phyloP scores from a whole-genome alignment of 805 yeast genomes.

The Zygosaccharomyces bisporus region DNA sequence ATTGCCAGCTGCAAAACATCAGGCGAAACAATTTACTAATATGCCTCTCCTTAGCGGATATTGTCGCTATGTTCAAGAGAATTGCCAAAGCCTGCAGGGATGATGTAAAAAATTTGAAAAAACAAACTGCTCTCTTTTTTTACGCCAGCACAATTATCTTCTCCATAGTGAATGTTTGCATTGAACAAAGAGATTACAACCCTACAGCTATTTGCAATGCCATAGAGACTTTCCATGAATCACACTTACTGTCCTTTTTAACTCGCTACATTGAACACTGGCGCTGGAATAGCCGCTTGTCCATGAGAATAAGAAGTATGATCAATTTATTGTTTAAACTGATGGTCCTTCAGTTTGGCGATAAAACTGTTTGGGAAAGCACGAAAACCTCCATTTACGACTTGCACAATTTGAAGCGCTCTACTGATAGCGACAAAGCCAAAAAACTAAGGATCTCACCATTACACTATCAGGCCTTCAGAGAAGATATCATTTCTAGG shows the following conservation, averaged over 20 bases:
- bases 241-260: conserved; percentile 42
- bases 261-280: conserved; percentile 57
- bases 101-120: conserved; percentile 18
- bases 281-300: conserved; percentile 51
- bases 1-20: conserved; percentile 21
- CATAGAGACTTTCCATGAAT: conserved; percentile 18
- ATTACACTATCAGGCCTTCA: conserved; percentile 75
- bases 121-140: conserved; percentile 23
- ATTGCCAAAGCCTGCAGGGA: conserved; percentile 29
- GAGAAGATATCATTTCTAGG: conserved; percentile 68
- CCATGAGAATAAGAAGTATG: conserved; percentile 54
- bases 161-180: conserved; percentile 21
- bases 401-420: conserved; percentile 37
- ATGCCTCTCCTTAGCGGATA: conserved; percentile 11
- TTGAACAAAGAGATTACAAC: conserved; percentile 20
- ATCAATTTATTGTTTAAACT: conserved; percentile 52
- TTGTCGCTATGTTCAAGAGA: conserved; percentile 21
- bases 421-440: conserved; percentile 23
- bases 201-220: conserved; percentile 5
- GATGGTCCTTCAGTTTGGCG: conserved; percentile 62
- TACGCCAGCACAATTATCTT: conserved; percentile 28
- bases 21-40: conserved; percentile 25
- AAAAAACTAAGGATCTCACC: conserved; percentile 60
- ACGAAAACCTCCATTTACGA: conserved; percentile 47
- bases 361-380: conserved; percentile 35